Conservation (phyloP, 805 yeast species). For the Schizosaccharomyces pombe region DNA sequence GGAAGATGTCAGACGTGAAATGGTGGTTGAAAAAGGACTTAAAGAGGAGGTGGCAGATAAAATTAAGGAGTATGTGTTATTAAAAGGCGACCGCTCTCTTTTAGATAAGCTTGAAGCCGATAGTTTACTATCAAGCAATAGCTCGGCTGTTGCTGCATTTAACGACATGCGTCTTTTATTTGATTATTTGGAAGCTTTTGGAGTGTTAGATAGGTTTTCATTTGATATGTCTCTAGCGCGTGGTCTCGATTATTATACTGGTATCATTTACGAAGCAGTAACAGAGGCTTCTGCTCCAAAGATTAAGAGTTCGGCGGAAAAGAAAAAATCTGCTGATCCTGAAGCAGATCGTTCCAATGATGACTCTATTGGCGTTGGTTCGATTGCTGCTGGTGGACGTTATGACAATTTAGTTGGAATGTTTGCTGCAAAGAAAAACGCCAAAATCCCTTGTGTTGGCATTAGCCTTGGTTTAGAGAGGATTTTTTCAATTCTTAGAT, state of each 20-base stretch:
- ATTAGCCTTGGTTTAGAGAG: slow-evolving; percentile 93
- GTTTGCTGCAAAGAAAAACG: slow-evolving; percentile 60
- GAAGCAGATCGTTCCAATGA: slow-evolving; percentile 72
- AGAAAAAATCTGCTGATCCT: slow-evolving; percentile 17
- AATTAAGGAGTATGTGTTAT: slow-evolving; percentile 77
- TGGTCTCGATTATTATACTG: slow-evolving; percentile 94
- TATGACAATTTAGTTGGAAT: slow-evolving; percentile 90
- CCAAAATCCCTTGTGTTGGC: slow-evolving; percentile 89
- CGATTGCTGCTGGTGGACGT: slow-evolving; percentile 97
- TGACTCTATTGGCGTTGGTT: slow-evolving; percentile 92
- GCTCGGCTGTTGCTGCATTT: slow-evolving; percentile 56
- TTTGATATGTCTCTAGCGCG: slow-evolving; percentile 90
- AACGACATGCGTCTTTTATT: slow-evolving; percentile 55
- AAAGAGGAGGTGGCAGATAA: slow-evolving; percentile 76
- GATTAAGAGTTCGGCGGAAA: slow-evolving; percentile 20
- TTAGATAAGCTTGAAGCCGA: slow-evolving; percentile 32
- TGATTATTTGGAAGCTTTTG: slow-evolving; percentile 63
- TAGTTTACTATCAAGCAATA: slow-evolving; percentile 36
- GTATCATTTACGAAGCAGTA: slow-evolving; percentile 88
- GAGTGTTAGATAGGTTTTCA: slow-evolving; percentile 35
- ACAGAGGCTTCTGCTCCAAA: slow-evolving; percentile 90
- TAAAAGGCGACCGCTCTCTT: slow-evolving; percentile 36
- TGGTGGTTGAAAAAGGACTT: slow-evolving; percentile 76
- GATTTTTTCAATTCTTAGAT: slow-evolving; percentile 67
- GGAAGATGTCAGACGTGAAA: slow-evolving; percentile 81